Base-by-base conservation (phyloP, 768 basidiomycete genomes). In the Rubroboletus satanas region DNA sequence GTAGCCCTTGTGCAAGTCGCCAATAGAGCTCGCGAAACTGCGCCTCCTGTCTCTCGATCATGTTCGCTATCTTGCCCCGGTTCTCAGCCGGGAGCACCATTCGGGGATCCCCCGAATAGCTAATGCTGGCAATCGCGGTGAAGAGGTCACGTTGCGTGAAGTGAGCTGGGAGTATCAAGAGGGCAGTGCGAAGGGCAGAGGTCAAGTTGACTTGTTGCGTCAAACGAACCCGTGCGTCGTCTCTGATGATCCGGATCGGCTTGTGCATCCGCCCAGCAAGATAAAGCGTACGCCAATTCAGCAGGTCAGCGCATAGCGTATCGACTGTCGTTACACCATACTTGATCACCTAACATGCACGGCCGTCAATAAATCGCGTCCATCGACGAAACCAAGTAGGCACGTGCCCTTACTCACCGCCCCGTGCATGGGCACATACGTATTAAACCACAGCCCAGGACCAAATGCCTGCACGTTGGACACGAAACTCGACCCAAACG, bases 241-340 rank as follows among this genome's bases (percentile, higher is more conserved):
- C 90, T 71, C 85, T 85, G 72, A 97, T 88, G 65, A 96, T 95
- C 47, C 91, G 84, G 45, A 95, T 82, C 1, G 97, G 97, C 72
- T 99, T 99, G 74, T 98, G 97, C 85, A 98, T 93, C 33, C 97
- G 82, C 0, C 97, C 97, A 0, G 94, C 90, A 38, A 96, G 83
- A 71, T 99, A 99, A 4, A 98, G 80, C 23, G 93, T 82, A 41
- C 85, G 81, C 97, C 97, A 99, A 65, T 93, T 90, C 50, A 95
- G 79, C 28, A 98, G 77, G 66, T 99, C 97, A 1, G 85, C 81
- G 62, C 90, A 93, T 29, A 99, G 81, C 56, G 85, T 87, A 64
- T 95, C 91, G 9, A 96, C 82, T 0, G 93, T 93, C 33, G 95
- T 95, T 28, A 97, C 85, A 14, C 97, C 97, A 68, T 99, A 99